Percentiles rank a stretch among this genome's conserved stretches.
Conservation (phyloP, 1,139 yeast genomes). For the Blastobotrys apis region DNA sequence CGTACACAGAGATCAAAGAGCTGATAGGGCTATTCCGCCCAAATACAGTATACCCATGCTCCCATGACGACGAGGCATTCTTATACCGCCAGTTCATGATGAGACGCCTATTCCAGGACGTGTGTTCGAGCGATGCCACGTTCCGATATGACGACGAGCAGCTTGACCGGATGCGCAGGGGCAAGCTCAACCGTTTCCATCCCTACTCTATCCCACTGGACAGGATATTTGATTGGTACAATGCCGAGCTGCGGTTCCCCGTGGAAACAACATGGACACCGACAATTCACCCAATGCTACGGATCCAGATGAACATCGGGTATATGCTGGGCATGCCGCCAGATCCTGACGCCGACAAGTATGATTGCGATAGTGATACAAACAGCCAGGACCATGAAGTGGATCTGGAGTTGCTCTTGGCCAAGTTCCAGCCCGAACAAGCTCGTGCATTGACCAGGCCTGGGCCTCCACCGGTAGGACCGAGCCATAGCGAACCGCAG, state of each 20-base stretch:
- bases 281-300: neutral
- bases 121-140: slow-evolving; percentile 29
- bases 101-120: slow-evolving; percentile 43
- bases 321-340: no score
- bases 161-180: no score
- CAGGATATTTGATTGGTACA: neutral
- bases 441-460: no score
- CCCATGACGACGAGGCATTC: neutral
- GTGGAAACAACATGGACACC: neutral
- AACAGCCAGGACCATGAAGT: no score
- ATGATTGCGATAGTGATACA: no score
- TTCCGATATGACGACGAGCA: slow-evolving; percentile 3
- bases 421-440: no score
- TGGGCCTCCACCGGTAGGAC: no score
- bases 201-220: neutral
- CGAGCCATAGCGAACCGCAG: no score
- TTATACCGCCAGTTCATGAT: slow-evolving; percentile 33
- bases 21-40: slow-evolving; percentile 43
- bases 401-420: no score
- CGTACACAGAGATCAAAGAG: slow-evolving; percentile 44
- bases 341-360: no score
- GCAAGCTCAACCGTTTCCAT: no score
- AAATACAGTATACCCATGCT: slow-evolving; percentile 35
- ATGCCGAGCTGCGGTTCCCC: neutral
- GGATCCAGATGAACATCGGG: no score